Base-by-base conservation (phyloP, 345 rosid genomes). In the Aquilaria sinensis region DNA sequence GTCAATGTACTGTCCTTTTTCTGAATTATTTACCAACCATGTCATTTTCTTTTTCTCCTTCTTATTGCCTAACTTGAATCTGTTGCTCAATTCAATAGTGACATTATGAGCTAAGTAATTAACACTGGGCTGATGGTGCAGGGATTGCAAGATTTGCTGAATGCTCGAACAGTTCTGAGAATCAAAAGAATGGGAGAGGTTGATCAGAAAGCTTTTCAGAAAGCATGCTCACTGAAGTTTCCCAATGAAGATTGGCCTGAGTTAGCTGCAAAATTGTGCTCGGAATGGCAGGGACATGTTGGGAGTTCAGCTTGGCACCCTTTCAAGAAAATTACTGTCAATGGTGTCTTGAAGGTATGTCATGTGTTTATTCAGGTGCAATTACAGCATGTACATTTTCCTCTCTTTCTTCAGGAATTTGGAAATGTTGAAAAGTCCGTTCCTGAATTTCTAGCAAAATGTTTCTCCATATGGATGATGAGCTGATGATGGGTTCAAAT, bases 121-220 rank as follows among this genome's bases (percentile, higher is more conserved):
- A 23, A 9, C 32, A 23, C 14, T 32, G 11, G 46, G 12, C 11
- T 63, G 37, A 49, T 7, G 10, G 31, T 61, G 9, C 49, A 59
- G 69, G 59, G 47, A 2, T 30, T 62, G 57, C 12, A 41, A 61
- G 67, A 53, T 10, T 5, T 56, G 29, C 6, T 57, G 54, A 47
- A 34, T 13, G 14, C 29, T 2, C 47, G 15, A 29, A 29, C 51
- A 5, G 29, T 13, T 3, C 9, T 45, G 12, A 56, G 58, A 47
- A 60, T 67, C 46, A 67, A 67, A 23, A 67, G 68, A 59, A 72
- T 72, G 65, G 75, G 71, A 6, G 75, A 48, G 43, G 34, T 65
- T 34, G 55, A 65, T 23, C 53, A 15, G 5, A 31, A 34, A 47
- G 37, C 57, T 23, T 41, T 58, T 58, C 29, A 47, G 11, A 10